Evolutionary conservation across 164 flowering plant genomes (phyloP).

Genomic region (Umbilicus rupestris): DNA sequence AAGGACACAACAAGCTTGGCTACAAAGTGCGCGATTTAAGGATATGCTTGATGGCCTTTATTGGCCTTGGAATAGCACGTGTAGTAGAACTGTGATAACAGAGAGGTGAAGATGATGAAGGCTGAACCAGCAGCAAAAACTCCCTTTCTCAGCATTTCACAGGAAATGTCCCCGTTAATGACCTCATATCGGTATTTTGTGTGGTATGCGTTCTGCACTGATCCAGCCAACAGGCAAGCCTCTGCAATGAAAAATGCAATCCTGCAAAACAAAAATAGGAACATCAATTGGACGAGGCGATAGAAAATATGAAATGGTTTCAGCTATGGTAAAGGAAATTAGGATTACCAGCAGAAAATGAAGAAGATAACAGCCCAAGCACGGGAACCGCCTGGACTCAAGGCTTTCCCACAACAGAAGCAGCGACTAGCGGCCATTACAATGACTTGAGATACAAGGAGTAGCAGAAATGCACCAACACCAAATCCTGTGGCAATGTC

Average conservation of each 20-base stretch:
- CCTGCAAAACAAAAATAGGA: neutral
- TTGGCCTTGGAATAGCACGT: slow-evolving; percentile 15
- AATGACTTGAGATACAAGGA: slow-evolving; percentile 48
- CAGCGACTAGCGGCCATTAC: slow-evolving; percentile 70
- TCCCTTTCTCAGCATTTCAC: slow-evolving; percentile 12
- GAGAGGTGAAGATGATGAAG: slow-evolving; percentile 13
- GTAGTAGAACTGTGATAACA: slow-evolving; percentile 16
- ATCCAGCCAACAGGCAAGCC: neutral
- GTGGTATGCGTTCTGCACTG: slow-evolving; percentile 1
- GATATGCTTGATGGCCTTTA: neutral
- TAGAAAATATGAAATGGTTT: neutral
- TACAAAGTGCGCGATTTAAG: neutral
- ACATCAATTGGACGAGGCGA: neutral
- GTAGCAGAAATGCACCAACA: slow-evolving; percentile 69
- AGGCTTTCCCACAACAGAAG: slow-evolving; percentile 83
- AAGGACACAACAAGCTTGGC: neutral
- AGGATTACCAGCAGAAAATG: slow-evolving; percentile 66
- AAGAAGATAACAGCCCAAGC: slow-evolving; percentile 78
- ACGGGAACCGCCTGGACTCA: slow-evolving; percentile 74
- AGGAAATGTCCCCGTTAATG: neutral
- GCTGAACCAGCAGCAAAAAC: slow-evolving; percentile 14
- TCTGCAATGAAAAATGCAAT: neutral
- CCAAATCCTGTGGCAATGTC: slow-evolving; percentile 82
- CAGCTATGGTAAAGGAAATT: neutral
- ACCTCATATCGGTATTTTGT: neutral